Percentiles rank a stretch among this genome's conserved stretches.
Evolutionary conservation across 1,139 yeast species (phyloP).

Genomic region (Hyphopichia khmerensis): DNA sequence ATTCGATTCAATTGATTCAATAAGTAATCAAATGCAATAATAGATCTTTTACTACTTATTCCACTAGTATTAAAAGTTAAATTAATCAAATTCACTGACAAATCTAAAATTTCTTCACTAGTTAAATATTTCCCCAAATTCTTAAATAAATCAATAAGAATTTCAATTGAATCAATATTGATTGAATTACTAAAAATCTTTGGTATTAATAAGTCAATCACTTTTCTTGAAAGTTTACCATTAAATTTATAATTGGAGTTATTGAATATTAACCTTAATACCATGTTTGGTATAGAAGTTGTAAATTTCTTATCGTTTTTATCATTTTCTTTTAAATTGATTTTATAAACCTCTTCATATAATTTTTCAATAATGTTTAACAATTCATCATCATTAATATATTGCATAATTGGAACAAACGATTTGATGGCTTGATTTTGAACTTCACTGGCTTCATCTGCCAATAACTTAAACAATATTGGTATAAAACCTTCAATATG

Average conservation of each 20-base stretch:
- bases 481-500: conserved; percentile 43
- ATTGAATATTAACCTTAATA: conserved; percentile 59
- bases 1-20: conserved; percentile 16
- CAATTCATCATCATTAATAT: conserved; percentile 23
- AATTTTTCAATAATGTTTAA: conserved; percentile 24
- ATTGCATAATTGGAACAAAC: conserved; percentile 42
- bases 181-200: conserved; percentile 17
- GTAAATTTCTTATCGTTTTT: conserved; percentile 43
- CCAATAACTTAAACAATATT: conserved; percentile 51
- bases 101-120: conserved; percentile 34
- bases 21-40: conserved; percentile 54
- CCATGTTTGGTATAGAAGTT: conserved; percentile 70
- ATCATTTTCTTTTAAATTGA: conserved; percentile 23
- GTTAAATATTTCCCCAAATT: conserved; percentile 53
- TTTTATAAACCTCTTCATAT: conserved; percentile 21
- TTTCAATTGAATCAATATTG: conserved; percentile 63
- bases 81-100: conserved; percentile 36
- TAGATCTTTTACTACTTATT: conserved; percentile 53
- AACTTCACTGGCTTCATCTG: conserved; percentile 72
- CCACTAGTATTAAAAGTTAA: conserved; percentile 45
- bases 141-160: conserved; percentile 57
- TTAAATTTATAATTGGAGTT: conserved; percentile 21
- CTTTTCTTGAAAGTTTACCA: conserved; percentile 18
- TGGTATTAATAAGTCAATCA: conserved; percentile 23
- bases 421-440: conserved; percentile 73